Evolutionary conservation across 2,329 filamentous ascomycete genomes (phyloP).

Genomic region (Xylariales sp.): DNA sequence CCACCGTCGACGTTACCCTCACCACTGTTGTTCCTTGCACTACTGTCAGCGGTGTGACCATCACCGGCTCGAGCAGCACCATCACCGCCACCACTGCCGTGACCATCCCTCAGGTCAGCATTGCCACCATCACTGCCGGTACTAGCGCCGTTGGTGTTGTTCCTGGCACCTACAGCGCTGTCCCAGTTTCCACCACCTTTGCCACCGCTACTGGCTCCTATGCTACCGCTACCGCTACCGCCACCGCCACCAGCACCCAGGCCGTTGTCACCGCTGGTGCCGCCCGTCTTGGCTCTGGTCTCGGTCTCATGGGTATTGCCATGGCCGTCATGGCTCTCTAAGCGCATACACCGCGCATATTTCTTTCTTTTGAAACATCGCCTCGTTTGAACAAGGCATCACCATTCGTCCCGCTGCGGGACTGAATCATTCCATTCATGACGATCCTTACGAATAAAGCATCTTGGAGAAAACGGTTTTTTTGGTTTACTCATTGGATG

Average conservation of each 20-base stretch:
- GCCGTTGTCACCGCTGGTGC: constrained; percentile 27
- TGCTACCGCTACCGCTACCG: constrained; percentile 22
- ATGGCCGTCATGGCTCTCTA: constrained; percentile 44
- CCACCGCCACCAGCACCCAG: constrained; percentile 30
- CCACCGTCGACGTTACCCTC: constrained; percentile 43
- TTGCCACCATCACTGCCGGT: constrained; percentile 34
- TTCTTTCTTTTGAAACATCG: no score
- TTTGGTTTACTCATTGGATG: background rate
- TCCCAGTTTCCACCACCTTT: constrained; percentile 28
- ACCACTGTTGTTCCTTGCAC: constrained; percentile 49
- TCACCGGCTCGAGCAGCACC: constrained; percentile 47
- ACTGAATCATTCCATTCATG: constrained; percentile 12
- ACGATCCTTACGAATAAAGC: constrained; percentile 49
- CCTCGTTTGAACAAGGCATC: no score
- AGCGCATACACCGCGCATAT: no score
- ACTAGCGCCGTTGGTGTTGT: constrained; percentile 25
- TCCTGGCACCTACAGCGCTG: constrained; percentile 14
- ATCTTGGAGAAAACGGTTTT: constrained; percentile 3
- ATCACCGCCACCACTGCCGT: constrained; percentile 41
- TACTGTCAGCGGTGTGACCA: constrained; percentile 37
- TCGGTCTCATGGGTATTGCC: constrained; percentile 40
- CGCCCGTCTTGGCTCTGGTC: constrained; percentile 32
- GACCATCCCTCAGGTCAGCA: constrained; percentile 33
- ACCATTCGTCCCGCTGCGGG: no score
- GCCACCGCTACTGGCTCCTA: constrained; percentile 24